Evolutionary conservation across 148 eudicot genomes (phyloP).

Genomic region (Heliosperma pusillum): DNA sequence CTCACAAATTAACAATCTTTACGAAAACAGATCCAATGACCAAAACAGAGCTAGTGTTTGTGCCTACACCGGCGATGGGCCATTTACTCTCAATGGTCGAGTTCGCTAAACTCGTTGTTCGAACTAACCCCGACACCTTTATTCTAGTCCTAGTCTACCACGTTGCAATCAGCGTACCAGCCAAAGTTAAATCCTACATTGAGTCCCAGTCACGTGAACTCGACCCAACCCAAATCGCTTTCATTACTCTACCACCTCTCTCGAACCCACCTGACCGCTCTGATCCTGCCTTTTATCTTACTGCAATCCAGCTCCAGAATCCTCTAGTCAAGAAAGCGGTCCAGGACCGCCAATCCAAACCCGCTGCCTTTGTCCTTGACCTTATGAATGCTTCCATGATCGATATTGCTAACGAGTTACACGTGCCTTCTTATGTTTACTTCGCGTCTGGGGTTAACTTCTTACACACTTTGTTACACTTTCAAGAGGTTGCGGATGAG

Average conservation of each 20-base stretch:
- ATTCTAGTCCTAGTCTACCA: constrained; percentile 38
- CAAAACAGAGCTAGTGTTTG: constrained; percentile 39
- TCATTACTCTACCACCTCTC: constrained; percentile 20
- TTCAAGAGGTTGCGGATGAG: constrained; percentile 6
- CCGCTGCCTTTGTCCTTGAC: constrained; percentile 31
- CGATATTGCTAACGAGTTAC: constrained; percentile 31
- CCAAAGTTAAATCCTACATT: constrained; percentile 20
- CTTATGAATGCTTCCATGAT: constrained; percentile 27
- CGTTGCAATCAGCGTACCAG: background rate
- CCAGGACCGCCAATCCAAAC: background rate
- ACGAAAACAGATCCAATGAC: background rate
- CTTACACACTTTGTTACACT: constrained; percentile 9
- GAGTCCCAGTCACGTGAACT: constrained; percentile 20
- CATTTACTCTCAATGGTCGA: constrained; percentile 45
- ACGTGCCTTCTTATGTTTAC: constrained; percentile 32
- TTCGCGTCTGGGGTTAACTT: constrained; percentile 25
- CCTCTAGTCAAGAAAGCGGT: constrained; percentile 27
- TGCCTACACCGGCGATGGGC: constrained; percentile 53
- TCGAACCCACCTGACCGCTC: background rate
- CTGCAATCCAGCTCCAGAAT: constrained; percentile 15
- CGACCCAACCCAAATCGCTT: constrained; percentile 7
- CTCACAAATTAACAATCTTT: no score
- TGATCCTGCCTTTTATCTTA: background rate
- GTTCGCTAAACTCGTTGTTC: constrained; percentile 38
- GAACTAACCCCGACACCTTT: constrained; percentile 29